Conservation (phyloP, 1,139 yeast species). For the Protomyces macrosporus region DNA sequence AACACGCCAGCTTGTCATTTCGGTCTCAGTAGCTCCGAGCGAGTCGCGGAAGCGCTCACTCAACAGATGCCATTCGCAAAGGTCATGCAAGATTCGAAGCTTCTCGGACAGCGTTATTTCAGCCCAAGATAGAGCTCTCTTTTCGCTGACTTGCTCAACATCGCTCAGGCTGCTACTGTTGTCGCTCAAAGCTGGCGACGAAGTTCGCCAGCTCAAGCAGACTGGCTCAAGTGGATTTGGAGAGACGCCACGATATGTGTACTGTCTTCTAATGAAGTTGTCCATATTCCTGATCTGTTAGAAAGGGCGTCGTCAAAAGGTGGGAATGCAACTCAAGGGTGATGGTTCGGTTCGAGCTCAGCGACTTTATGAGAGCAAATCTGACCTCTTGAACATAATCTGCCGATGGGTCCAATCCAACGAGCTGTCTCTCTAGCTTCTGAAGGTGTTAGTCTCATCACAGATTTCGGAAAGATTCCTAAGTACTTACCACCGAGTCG, state of each 20-base stretch:
- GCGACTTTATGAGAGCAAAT: constrained; percentile 6
- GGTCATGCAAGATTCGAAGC: constrained; percentile 10
- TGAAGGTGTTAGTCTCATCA: not conserved
- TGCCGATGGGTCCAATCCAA: not conserved
- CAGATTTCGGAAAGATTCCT: not conserved
- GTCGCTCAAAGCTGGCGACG: not conserved
- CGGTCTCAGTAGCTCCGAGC: constrained; percentile 4
- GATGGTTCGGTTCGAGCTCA: constrained; percentile 18
- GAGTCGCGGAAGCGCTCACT: constrained; percentile 20
- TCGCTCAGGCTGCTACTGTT: constrained; percentile 14
- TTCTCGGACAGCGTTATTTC: not conserved
- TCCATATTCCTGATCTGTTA: constrained; percentile 16
- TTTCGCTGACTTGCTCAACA: constrained; percentile 13
- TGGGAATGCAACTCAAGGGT: not conserved
- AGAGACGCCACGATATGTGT: constrained; percentile 12
- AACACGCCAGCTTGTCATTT: constrained; percentile 18
- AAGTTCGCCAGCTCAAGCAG: constrained; percentile 8
- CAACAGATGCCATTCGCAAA: constrained; percentile 24
- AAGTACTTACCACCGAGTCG: not conserved
- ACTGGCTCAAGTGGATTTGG: constrained; percentile 15
- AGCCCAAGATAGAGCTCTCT: not conserved
- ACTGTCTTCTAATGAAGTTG: constrained; percentile 20
- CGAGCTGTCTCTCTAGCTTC: constrained; percentile 3
- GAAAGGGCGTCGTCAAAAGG: not conserved
- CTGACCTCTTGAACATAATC: constrained; percentile 6